Conservation (phyloP, 805 yeast genomes). For the Ogataea trehaloabstinens region DNA sequence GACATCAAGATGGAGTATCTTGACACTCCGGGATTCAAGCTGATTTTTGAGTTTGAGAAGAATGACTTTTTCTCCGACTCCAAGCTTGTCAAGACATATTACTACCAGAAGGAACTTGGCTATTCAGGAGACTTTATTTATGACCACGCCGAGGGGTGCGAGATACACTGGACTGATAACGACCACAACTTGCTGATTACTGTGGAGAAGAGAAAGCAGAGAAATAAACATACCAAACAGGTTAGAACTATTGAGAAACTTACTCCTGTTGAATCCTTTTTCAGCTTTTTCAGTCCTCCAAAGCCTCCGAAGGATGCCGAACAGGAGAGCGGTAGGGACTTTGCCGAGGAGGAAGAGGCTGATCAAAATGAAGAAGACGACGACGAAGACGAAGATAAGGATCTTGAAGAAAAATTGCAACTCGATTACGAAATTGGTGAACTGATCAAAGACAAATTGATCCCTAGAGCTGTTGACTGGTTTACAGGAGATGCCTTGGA, state of each 20-base stretch:
- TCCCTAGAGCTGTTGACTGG: constrained; percentile 98
- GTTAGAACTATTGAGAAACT: constrained; percentile 93
- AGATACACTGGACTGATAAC: constrained; percentile 78
- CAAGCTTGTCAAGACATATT: constrained; percentile 79
- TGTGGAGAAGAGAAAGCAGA: constrained; percentile 93
- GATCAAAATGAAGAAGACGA: constrained; percentile 39
- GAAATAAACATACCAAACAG: constrained; percentile 94
- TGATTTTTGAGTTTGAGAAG: constrained; percentile 74
- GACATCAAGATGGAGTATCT: constrained; percentile 80
- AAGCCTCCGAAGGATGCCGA: constrained; percentile 51
- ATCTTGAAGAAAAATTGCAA: constrained; percentile 80
- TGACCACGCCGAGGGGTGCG: constrained; percentile 92
- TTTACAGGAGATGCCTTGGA: constrained; percentile 96
- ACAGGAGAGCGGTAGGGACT: constrained; percentile 48
- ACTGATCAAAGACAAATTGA: constrained; percentile 89
- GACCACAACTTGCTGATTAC: constrained; percentile 80
- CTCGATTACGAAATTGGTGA: constrained; percentile 95
- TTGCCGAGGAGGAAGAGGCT: constrained; percentile 50
- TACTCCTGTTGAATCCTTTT: constrained; percentile 92
- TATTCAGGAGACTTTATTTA: constrained; percentile 95
- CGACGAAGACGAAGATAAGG: constrained; percentile 67
- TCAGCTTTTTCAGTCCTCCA: constrained; percentile 95
- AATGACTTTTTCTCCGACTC: constrained; percentile 78
- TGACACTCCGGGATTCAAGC: constrained; percentile 82
- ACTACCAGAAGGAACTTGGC: constrained; percentile 90